Evolutionary conservation across 176 grass and related monocot species (phyloP).

Genomic region (Typha latifolia): DNA sequence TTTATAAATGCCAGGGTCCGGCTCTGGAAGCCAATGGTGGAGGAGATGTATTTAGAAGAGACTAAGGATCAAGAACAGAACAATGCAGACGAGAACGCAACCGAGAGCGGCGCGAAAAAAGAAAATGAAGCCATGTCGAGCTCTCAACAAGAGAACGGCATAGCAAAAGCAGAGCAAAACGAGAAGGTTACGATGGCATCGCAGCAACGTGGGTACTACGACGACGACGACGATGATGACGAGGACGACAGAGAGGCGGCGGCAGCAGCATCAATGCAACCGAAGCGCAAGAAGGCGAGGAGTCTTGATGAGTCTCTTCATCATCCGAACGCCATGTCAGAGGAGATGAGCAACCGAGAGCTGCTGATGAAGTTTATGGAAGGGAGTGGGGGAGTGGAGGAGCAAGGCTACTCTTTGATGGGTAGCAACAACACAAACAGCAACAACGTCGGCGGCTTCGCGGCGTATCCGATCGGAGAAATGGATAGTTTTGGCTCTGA

Average conservation of each 20-base stretch:
- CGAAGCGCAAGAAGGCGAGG: slow-evolving; percentile 58
- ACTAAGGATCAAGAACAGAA: slow-evolving; percentile 60
- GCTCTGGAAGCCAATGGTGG: slow-evolving; percentile 99
- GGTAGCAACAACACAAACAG: not conserved
- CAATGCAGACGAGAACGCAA: slow-evolving; percentile 9
- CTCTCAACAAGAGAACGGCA: slow-evolving; percentile 1
- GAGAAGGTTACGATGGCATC: not conserved
- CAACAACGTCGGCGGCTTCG: no score
- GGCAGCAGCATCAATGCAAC: not conserved
- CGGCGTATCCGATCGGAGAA: slow-evolving; percentile 37
- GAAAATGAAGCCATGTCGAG: slow-evolving; percentile 24
- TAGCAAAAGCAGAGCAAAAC: no score
- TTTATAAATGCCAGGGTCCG: slow-evolving; percentile 98
- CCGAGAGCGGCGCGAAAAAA: slow-evolving; percentile 5
- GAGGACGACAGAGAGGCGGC: no score
- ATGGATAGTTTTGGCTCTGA: slow-evolving; percentile 54
- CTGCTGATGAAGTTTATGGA: slow-evolving; percentile 96
- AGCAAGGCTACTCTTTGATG: slow-evolving; percentile 11
- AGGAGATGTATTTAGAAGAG: slow-evolving; percentile 98
- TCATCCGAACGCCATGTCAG: slow-evolving; percentile 15
- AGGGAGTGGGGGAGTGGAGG: slow-evolving; percentile 27
- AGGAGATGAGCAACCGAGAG: slow-evolving; percentile 69
- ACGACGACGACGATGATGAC: not conserved
- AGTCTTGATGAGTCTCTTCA: slow-evolving; percentile 18
- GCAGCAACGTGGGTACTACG: slow-evolving; percentile 6